A percentile compares a stretch with the other conserved stretches of the same genome.
These are phyloP conservation scores for Elongisporangium prolatum DNA, from an alignment of 352 stramenopile genomes.

Conservation along the genomic window DNA sequence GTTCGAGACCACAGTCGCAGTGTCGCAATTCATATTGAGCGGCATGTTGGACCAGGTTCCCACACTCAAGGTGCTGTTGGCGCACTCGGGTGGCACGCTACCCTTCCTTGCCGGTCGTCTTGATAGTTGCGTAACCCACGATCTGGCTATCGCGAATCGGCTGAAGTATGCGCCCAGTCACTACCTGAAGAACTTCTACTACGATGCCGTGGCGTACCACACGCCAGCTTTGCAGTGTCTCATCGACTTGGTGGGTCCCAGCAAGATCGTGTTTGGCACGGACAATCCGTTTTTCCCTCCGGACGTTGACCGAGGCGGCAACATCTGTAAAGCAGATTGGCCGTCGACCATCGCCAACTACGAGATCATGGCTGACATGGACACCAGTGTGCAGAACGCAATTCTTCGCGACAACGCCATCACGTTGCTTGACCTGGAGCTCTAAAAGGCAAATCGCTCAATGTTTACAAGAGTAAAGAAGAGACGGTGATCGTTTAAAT, in stretches of 20 bases:
- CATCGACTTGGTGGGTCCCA: constrained; percentile 41
- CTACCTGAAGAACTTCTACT: constrained; percentile 62
- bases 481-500: neutral
- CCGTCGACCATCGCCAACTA: constrained; percentile 40
- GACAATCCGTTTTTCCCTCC: constrained; percentile 70
- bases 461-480: neutral
- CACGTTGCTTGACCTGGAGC: constrained; percentile 13
- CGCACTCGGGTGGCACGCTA: constrained; percentile 55
- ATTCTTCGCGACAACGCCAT: constrained; percentile 40
- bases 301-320: constrained; percentile 1
- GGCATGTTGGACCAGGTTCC: constrained; percentile 46
- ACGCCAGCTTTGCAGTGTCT: constrained; percentile 45
- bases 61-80: constrained; percentile 41
- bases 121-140: constrained; percentile 58
- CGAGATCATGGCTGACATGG: constrained; percentile 41
- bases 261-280: constrained; percentile 59
- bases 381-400: constrained; percentile 20
- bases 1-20: constrained; percentile 61
- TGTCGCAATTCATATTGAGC: constrained; percentile 54
- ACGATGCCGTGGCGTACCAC: constrained; percentile 57
- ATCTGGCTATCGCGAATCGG: constrained; percentile 28
- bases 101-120: constrained; percentile 56
- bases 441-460: neutral
- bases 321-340: constrained; percentile 26
- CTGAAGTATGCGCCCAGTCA: constrained; percentile 37